Base-by-base conservation (phyloP, 129 eudicot genomes). In the Flaveria robusta region DNA sequence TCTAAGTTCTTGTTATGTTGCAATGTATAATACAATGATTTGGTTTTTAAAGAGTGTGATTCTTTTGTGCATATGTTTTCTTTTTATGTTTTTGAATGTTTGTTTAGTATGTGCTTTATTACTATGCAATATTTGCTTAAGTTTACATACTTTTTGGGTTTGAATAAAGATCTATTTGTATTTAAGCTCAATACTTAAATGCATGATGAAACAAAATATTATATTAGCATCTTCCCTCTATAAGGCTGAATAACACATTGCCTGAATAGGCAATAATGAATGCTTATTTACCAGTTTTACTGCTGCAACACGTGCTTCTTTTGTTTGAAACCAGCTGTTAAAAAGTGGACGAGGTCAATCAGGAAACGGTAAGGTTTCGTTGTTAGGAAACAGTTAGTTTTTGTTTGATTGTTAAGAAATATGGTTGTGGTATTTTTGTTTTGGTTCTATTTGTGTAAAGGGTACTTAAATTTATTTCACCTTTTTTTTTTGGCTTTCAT, bases 11-110 rank as follows among this genome's bases (percentile, higher is more conserved):
- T 20, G 29, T 72, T 74, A 60, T 81, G 65, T 55, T 89, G 83
- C 85, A 87, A 82, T 87, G 89, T 89, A 52, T 52, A 43, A 74
- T 66, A 87, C 82, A 83, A 81, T 86, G 81, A 45, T 68, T 87
- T 50, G 79, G 39, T 76, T 72, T 79, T 42, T 80, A 50, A 78
- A 66, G 79, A 45, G 62, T 77, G 75, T 76, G 79, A 71, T 88
- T 84, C 80, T 65, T 72, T 88, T 80, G 89, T 86, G 89, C 87
- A 81, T 63, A 75, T 43, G 18, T 18, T 9, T 23, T 18, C 22
- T 76, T 56, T 55, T 3, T 13, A 52, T 74, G 23, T 20, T 34
- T 31, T 50, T 24, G 4, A 47, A 49, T 47, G 16, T 66, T 31
- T 39, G 26, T 37, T 20, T 41, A 14, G 24, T 66, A 66, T 66